Evolutionary conservation across 75 land plant genomes (phyloP).

Genomic region (Sequoiadendron giganteum): DNA sequence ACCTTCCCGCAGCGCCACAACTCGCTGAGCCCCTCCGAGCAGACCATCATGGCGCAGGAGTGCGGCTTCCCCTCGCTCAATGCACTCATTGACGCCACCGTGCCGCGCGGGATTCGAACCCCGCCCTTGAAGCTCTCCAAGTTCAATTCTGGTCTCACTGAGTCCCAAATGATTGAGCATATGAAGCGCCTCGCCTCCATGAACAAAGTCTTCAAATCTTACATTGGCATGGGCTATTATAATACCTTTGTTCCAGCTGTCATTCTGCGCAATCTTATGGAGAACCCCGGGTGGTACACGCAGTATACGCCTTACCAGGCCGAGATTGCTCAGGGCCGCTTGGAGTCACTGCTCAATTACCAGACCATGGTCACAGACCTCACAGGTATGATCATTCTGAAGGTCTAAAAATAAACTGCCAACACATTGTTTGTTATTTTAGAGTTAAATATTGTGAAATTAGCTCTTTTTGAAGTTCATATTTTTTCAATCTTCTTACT

Average conservation of each 20-base stretch:
- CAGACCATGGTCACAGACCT: conserved; percentile 22
- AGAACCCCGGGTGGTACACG: conserved; percentile 26
- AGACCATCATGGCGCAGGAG: conserved; percentile 2
- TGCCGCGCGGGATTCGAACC: conserved; percentile 10
- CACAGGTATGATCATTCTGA: background rate
- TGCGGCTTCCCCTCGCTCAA: conserved; percentile 11
- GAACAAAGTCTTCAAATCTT: conserved; percentile 20
- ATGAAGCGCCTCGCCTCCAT: conserved; percentile 19
- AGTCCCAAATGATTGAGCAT: conserved; percentile 17
- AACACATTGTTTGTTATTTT: no score
- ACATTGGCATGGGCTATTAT: conserved; percentile 22
- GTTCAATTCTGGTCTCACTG: conserved; percentile 18
- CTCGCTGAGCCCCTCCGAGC: conserved; percentile 2
- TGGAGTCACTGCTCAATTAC: conserved; percentile 23
- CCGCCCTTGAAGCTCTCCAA: conserved; percentile 5
- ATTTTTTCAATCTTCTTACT: no score
- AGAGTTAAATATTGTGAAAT: no score
- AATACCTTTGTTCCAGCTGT: conserved; percentile 21
- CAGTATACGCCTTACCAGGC: conserved; percentile 23
- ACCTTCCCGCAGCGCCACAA: conserved; percentile 15
- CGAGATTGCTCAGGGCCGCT: conserved; percentile 19
- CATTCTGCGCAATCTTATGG: conserved; percentile 19
- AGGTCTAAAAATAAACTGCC: no score
- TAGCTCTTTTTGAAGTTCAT: no score
- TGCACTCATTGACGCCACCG: conserved; percentile 18